Percentiles rank a stretch among this genome's conserved stretches.
Evolutionary conservation across 2,329 filamentous ascomycete genomes (phyloP).

Genomic region (Elsinoe ampelina): DNA sequence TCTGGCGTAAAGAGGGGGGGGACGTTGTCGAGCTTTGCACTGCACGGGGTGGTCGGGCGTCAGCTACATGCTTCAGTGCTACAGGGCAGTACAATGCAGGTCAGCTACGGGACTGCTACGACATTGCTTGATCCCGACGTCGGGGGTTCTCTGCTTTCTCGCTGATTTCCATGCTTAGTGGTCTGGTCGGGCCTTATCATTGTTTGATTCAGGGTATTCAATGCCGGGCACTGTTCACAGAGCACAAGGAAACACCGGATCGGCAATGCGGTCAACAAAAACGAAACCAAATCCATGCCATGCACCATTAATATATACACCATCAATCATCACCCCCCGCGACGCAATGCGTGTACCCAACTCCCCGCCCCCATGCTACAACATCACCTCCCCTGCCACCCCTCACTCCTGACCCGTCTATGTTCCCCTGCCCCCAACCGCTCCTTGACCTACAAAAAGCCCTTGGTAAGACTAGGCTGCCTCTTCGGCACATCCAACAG

Average conservation of each 20-base stretch:
- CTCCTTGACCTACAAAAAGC: slow-evolving; percentile 38
- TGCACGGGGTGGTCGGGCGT: too few species aligned
- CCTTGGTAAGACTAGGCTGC: slow-evolving; percentile 38
- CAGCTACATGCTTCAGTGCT: too few species aligned
- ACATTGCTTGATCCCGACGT: too few species aligned
- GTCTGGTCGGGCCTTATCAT: too few species aligned
- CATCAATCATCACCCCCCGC: neutral
- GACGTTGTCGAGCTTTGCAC: too few species aligned
- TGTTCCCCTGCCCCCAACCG: slow-evolving; percentile 20
- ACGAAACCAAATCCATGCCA: slow-evolving; percentile 10
- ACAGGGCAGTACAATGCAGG: too few species aligned
- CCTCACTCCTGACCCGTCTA: slow-evolving; percentile 18
- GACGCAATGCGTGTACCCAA: neutral
- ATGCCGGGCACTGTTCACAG: too few species aligned
- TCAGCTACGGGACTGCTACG: too few species aligned
- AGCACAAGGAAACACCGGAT: neutral
- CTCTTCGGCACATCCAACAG: slow-evolving; percentile 30
- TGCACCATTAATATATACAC: slow-evolving; percentile 14
- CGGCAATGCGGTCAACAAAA: neutral
- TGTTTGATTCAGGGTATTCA: too few species aligned
- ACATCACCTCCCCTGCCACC: slow-evolving; percentile 4
- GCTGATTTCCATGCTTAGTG: too few species aligned
- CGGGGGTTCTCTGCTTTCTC: too few species aligned
- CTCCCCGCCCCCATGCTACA: neutral
- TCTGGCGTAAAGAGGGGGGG: too few species aligned